Evolutionary conservation across 495 filamentous ascomycete species (phyloP), one percentile per base, ranked within the genome.

Genomic region (Aspergillus diversus): DNA sequence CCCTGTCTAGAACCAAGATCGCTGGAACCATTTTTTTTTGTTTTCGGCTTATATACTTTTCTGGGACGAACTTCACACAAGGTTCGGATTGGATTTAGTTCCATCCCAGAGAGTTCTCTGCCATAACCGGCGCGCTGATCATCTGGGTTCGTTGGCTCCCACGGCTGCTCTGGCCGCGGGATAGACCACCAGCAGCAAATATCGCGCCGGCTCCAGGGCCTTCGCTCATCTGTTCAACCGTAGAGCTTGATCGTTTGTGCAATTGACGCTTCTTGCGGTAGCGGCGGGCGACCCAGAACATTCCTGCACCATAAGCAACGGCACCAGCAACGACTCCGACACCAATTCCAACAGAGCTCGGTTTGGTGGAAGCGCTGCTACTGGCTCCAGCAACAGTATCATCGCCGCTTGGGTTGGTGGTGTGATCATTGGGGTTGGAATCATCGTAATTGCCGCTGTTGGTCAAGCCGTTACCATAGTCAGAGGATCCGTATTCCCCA

Each of bases 21-120:
- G 33, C 50, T 37, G 27, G 16, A 55, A 43, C 52, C 51, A 55
- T 12, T 33, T 57, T 55, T 59, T 21, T 34, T 42, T 56, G 17
- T 56, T 50, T 48, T 65, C 60, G 35, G 33, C 31, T 37, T 59
- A 17, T 67, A 42, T 63, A 17, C 60, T 37, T 39, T 12, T 65
- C 58, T 67, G 63, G 33, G n/a, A 16, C 11, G 7, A 21, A 43
- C 15, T 42, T 31, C 47, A 39, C 47, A 39, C n/a, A 49, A 17
- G 15, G 33, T 34, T 16, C 42, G 9, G 11, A 13, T 13, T 64
- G 68, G 52, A 27, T 78, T 85, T 85, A 99, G 80, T 97, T 97
- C 95, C 95, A 99, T 65, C 95, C 95, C 64, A 99, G 86, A 56
- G 92, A 97, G 81, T 99, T 99, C 82, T 97, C 95, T 47, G 93